These are phyloP conservation scores for Polyplosphaeria fusca DNA, from an alignment of 495 filamentous ascomycete genomes.

Conservation along the genomic window DNA sequence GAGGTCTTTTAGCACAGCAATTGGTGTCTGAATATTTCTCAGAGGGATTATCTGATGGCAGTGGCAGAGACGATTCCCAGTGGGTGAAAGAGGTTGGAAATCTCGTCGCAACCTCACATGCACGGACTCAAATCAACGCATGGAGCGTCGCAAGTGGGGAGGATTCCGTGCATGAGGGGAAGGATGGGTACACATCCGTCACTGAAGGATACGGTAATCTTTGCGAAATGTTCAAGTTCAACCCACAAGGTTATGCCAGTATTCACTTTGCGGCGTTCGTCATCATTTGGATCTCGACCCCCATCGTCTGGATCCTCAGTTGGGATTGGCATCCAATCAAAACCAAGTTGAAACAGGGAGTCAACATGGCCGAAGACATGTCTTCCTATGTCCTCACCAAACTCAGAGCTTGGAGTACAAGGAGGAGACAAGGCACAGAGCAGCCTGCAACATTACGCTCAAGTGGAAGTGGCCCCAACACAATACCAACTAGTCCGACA, in stretches of 20 bases:
- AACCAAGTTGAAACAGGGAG: too few relatives aligned
- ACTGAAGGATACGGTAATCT: background rate
- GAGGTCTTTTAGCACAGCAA: constrained; percentile 32
- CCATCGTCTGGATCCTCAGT: background rate
- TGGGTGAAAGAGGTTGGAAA: constrained; percentile 32
- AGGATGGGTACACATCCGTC: constrained; percentile 9
- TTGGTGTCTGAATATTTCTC: constrained; percentile 27
- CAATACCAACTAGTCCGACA: too few relatives aligned
- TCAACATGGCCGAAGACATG: too few relatives aligned
- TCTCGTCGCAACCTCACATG: constrained; percentile 33
- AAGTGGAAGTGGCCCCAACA: too few relatives aligned
- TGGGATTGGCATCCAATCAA: background rate
- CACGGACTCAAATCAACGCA: constrained; percentile 32
- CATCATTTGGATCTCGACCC: background rate
- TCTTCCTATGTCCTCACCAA: too few relatives aligned
- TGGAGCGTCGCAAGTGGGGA: constrained; percentile 31
- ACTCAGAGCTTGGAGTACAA: too few relatives aligned
- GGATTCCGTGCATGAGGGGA: constrained; percentile 11
- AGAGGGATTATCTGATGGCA: constrained; percentile 10
- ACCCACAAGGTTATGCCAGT: background rate
- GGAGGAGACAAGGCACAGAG: too few relatives aligned
- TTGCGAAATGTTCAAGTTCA: background rate
- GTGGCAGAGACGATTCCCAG: constrained; percentile 19
- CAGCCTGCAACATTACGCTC: too few relatives aligned
- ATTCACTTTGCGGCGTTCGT: background rate